Conservation (phyloP, 2,329 filamentous ascomycete species). For the Didymellaceae sp. region DNA sequence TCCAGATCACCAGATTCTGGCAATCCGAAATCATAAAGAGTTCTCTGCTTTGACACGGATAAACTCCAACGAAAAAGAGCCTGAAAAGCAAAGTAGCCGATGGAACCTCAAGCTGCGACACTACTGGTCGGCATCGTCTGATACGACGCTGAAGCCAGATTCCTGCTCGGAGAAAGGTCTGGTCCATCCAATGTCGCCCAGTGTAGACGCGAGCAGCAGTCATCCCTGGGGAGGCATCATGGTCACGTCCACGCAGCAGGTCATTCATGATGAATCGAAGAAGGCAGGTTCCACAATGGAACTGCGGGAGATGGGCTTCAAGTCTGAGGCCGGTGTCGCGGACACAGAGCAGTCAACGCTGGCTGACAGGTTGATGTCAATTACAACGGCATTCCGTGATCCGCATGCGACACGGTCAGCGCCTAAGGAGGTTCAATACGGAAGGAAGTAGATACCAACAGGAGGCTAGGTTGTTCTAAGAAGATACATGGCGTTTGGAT, state of each 20-base stretch:
- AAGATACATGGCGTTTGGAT: constrained; percentile 14
- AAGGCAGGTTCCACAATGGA: constrained; percentile 35
- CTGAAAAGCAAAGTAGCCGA: constrained; percentile 15
- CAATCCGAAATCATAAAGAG: constrained; percentile 54
- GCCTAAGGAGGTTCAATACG: constrained; percentile 21
- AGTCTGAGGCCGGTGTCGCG: constrained; percentile 39
- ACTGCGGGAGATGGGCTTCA: constrained; percentile 42
- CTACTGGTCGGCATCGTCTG: constrained; percentile 16
- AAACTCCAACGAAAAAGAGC: constrained; percentile 11
- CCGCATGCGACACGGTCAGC: constrained; percentile 24
- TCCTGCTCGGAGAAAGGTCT: constrained; percentile 42
- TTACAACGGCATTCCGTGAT: constrained; percentile 41
- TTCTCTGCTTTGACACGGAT: constrained; percentile 49
- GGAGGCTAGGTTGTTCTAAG: background rate
- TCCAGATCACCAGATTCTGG: constrained; percentile 54
- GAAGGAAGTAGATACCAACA: constrained; percentile 15
- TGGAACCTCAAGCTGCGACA: constrained; percentile 26
- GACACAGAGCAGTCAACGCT: constrained; percentile 51
- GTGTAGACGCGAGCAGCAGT: constrained; percentile 10
- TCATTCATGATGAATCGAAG: constrained; percentile 36
- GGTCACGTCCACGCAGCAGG: constrained; percentile 47
- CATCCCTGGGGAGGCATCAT: constrained; percentile 48
- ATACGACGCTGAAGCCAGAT: constrained; percentile 30
- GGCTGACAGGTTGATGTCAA: constrained; percentile 46
- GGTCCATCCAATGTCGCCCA: constrained; percentile 19